Base-by-base conservation (phyloP, 2,329 filamentous ascomycete genomes). In the Sporothrix humicola region DNA sequence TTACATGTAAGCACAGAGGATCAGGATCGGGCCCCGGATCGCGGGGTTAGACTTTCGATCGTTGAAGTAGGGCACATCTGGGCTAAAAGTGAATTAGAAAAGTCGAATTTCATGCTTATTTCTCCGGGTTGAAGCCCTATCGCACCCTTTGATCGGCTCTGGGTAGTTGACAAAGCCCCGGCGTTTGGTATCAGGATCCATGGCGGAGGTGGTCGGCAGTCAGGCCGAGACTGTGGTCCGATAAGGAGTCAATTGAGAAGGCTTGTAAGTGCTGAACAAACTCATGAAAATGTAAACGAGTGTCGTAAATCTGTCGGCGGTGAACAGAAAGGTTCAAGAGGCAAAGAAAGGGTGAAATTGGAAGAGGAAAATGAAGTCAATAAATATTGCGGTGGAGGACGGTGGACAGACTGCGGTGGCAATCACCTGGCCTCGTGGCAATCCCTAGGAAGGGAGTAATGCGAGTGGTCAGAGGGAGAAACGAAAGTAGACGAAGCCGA, bases 1-100 rank as follows among this genome's bases (percentile, higher is more conserved):
- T 79, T 81, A 91, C 89, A 90, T 77, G 56, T 83, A 85, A 65
- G 87, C 86, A 46, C 87, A 85, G 70, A 87, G 82, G 63, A 86
- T 82, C 73, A 92, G 79, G 12, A 86, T 77, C 17, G 83, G 81
- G 37, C 89, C 90, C 59, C 87, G 85, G 73, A 92, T 81, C 9
- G 87, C 85, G 2, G 90, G 89, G 77, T 91, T 90, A 9, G 84
- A 83, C 68, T 84, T 83, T 12, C 82, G 79, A 50, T 84, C 83
- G 78, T 85, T 83, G 65, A 83, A 79, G 77, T 86, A 87, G 0
- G 84, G 84, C 13, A 81, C 76, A 20, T 81, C 75, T 6, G 82
- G 82, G 48, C 82, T 83, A 72, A 3, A 46, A 46, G n/a, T 9
- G 23, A 31, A 56, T 74, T 44, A 72, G 65, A 23, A 50, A 17